Conservation (phyloP, 2,329 filamentous ascomycete species). For the Aspergillus fijiensis region DNA sequence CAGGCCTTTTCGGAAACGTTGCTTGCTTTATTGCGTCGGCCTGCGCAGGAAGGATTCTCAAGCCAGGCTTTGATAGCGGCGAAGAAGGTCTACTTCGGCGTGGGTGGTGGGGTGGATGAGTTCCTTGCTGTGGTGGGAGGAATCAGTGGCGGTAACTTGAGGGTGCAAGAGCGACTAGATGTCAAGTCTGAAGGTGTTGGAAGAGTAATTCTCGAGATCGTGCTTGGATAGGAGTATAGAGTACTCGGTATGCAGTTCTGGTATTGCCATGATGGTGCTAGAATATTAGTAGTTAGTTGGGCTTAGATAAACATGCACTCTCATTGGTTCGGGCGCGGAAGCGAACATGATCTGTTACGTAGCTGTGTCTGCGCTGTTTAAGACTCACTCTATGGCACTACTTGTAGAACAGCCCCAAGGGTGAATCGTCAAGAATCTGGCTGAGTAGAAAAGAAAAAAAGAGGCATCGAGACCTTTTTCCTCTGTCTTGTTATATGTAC, state of each 20-base stretch:
- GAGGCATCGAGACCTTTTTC: constrained; percentile 27
- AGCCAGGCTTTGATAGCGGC: constrained; percentile 59
- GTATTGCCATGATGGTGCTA: not conserved
- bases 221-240: not conserved
- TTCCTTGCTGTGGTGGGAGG: constrained; percentile 44
- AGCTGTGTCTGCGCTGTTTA: not conserved
- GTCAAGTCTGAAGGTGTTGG: constrained; percentile 46
- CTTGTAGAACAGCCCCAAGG: not conserved
- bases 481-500: constrained; percentile 38
- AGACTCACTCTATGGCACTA: not conserved
- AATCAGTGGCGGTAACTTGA: constrained; percentile 27
- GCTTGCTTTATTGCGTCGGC: constrained; percentile 49
- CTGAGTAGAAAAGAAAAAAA: constrained; percentile 24
- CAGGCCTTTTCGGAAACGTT: constrained; percentile 57
- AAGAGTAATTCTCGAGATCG: constrained; percentile 42
- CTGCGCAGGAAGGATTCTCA: constrained; percentile 15
- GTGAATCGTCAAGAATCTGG: not conserved
- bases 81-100: constrained; percentile 66
- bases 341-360: not conserved
- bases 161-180: constrained; percentile 35
- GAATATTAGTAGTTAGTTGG: not conserved
- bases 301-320: constrained; percentile 4
- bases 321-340: not conserved
- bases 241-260: no score
- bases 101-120: constrained; percentile 64